Percentiles rank a stretch among this genome's conserved stretches.
phyloP scores from a whole-genome alignment of 768 basidiomycete genomes.

The Phaeotremella skinneri region DNA sequence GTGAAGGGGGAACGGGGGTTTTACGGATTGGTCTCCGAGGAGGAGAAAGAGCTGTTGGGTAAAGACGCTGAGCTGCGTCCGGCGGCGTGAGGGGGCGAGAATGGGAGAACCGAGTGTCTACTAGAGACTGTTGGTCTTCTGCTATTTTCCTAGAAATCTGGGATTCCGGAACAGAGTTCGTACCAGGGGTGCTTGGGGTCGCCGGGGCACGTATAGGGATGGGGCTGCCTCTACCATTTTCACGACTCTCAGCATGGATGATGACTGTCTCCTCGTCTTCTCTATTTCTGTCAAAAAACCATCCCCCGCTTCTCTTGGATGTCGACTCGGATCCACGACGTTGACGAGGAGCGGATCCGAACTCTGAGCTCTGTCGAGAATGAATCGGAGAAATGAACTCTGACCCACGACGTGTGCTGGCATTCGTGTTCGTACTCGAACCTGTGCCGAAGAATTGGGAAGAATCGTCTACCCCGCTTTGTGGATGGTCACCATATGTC shows the following conservation, averaged over 20 bases:
- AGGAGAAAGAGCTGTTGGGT: slow-evolving; percentile 34
- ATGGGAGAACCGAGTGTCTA: slow-evolving; percentile 1
- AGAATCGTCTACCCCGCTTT: not conserved
- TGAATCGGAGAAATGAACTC: not conserved
- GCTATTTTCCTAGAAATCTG: slow-evolving; percentile 11
- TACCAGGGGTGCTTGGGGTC: no score
- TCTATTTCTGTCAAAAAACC: slow-evolving; percentile 12
- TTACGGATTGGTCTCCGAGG: slow-evolving; percentile 31
- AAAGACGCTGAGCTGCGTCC: slow-evolving; percentile 10
- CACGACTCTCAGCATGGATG: not conserved
- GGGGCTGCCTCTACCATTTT: no score
- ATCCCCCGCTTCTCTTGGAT: slow-evolving; percentile 14
- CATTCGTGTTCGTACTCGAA: no score
- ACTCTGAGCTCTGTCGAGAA: not conserved
- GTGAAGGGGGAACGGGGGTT: slow-evolving; percentile 18
- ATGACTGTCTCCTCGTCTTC: not conserved
- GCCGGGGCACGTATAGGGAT: no score
- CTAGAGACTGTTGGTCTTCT: slow-evolving; percentile 8
- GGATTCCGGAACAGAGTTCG: not conserved
- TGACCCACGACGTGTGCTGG: not conserved
- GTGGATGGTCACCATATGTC: not conserved
- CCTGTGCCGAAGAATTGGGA: not conserved
- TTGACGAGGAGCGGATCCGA: no score
- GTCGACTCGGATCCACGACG: not conserved
- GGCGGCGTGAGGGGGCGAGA: slow-evolving; percentile 19